These are phyloP conservation scores for Candida gorgasii DNA, from an alignment of 805 yeast genomes.

Conservation along the genomic window DNA sequence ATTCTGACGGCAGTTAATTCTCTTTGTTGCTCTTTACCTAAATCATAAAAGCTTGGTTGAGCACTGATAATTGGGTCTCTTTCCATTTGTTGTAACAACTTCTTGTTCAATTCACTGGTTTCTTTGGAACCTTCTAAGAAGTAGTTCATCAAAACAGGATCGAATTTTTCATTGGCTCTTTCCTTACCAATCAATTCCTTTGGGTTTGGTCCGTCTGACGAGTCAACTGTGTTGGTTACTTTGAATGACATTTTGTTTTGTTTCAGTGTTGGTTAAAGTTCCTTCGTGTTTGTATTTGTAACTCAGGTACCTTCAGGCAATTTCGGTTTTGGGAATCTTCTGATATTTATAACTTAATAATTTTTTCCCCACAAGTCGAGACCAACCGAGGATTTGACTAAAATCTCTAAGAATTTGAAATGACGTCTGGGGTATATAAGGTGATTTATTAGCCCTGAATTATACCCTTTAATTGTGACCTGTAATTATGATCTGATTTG, in stretches of 20 bases:
- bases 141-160: constrained; percentile 40
- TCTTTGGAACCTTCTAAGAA: constrained; percentile 43
- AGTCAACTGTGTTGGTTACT: constrained; percentile 22
- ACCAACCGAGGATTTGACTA: constrained; percentile 3
- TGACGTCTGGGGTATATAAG: constrained; percentile 5
- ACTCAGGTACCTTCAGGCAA: background rate
- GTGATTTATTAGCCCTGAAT: too few relatives aligned
- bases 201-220: constrained; percentile 35
- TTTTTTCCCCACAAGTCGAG: constrained; percentile 3
- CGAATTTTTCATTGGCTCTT: constrained; percentile 29
- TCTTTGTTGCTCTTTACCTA: constrained; percentile 56
- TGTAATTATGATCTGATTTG: background rate
- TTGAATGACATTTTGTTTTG: constrained; percentile 3
- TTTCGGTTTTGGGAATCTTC: constrained; percentile 4
- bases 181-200: constrained; percentile 30
- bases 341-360: constrained; percentile 4
- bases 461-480: too few relatives aligned
- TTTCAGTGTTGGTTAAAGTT: background rate
- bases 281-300: background rate
- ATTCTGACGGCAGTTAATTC: constrained; percentile 62
- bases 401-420: background rate
- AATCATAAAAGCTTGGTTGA: constrained; percentile 56
- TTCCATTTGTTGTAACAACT: constrained; percentile 57
- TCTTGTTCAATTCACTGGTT: constrained; percentile 47
- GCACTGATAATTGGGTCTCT: constrained; percentile 66